phyloP scores from a whole-genome alignment of 1,284 basidiomycete genomes.

The Somion occarium region DNA sequence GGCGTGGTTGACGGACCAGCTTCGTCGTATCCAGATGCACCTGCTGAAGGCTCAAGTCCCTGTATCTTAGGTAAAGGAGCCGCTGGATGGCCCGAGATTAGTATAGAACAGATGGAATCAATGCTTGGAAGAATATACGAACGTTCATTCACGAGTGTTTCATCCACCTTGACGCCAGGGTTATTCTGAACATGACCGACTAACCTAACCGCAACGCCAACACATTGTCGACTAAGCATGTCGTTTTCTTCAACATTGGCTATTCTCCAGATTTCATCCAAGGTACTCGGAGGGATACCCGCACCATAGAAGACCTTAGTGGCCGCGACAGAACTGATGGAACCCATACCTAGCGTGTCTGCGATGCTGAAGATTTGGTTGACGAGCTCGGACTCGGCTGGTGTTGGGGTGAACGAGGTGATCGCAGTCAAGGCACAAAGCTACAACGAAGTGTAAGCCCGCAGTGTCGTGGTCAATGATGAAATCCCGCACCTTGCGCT shows the following conservation, averaged over 20 bases:
- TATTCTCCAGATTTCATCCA: conserved; percentile 91
- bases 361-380: conserved; percentile 61
- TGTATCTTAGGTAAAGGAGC: conserved; percentile 11
- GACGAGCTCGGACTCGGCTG: conserved; percentile 60
- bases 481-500: conserved; percentile 17
- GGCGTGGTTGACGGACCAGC: neutral
- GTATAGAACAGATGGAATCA: neutral
- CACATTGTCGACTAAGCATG: conserved; percentile 80
- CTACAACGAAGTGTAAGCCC: too few species aligned
- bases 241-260: conserved; percentile 91
- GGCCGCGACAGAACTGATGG: conserved; percentile 78
- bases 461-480: neutral
- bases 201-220: conserved; percentile 80
- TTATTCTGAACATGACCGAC: conserved; percentile 84
- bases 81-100: neutral
- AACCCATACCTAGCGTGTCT: conserved; percentile 68
- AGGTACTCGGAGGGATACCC: conserved; percentile 64
- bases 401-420: conserved; percentile 51
- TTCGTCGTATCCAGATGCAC: neutral
- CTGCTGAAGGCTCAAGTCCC: conserved; percentile 5
- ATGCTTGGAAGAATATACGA: neutral
- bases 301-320: conserved; percentile 76
- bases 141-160: conserved; percentile 4
- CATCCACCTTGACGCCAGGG: neutral
- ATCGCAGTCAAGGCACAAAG: conserved; percentile 22